These are phyloP conservation scores for Botryotinia calthae DNA, from an alignment of 2,329 filamentous ascomycete species.

Conservation along the genomic window DNA sequence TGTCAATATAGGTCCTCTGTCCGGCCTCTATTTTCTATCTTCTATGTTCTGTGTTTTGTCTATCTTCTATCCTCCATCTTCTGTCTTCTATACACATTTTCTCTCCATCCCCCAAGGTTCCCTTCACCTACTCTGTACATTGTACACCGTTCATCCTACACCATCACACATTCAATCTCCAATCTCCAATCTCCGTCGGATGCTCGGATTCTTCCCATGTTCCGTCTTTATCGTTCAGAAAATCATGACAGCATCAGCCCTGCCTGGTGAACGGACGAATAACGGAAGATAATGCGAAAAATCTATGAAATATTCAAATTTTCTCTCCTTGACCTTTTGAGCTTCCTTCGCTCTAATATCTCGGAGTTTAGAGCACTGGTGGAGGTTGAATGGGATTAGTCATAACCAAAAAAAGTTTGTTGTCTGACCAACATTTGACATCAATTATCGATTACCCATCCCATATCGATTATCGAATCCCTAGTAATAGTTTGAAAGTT, in stretches of 20 bases:
- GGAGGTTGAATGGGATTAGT: background rate
- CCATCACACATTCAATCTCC: background rate
- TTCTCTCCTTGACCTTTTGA: background rate
- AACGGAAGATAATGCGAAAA: background rate
- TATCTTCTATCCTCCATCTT: background rate
- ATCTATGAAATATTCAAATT: background rate
- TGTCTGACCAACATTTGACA: constrained; percentile 2
- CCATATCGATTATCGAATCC: background rate
- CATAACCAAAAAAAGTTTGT: background rate
- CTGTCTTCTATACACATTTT: background rate
- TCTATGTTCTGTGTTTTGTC: background rate
- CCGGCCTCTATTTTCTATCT: no score
- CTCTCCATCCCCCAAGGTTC: background rate
- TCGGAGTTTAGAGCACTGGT: background rate
- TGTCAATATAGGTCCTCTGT: background rate
- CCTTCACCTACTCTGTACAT: background rate
- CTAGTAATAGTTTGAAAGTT: background rate
- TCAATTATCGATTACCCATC: background rate
- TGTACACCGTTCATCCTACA: background rate
- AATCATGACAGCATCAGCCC: background rate
- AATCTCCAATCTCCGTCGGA: background rate
- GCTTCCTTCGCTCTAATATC: background rate
- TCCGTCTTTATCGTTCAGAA: background rate
- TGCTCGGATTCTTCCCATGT: background rate
- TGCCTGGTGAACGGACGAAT: background rate